A percentile compares a stretch with the other conserved stretches of the same genome.
Evolutionary conservation across 352 stramenopile species (phyloP).

Genomic region (Globisporangium emineosum): DNA sequence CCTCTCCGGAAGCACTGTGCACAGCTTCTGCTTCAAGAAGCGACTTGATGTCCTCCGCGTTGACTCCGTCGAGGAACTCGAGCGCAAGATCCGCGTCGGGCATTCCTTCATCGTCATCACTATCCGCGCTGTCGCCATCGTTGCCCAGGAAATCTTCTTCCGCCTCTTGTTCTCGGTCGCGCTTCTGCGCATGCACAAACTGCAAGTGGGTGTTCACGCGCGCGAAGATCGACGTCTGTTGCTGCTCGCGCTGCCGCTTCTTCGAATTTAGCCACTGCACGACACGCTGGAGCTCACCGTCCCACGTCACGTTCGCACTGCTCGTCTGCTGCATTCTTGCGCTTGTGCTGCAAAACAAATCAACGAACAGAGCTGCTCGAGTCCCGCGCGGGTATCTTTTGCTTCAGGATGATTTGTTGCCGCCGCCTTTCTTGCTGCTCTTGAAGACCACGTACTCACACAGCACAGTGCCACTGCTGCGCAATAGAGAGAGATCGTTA

Average conservation of each 20-base stretch:
- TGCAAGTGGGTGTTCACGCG: conserved; percentile 37
- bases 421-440: neutral
- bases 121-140: conserved; percentile 15
- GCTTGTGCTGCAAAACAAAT: neutral
- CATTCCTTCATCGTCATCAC: conserved; percentile 10
- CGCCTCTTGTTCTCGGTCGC: conserved; percentile 25
- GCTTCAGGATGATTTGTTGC: conserved; percentile 1
- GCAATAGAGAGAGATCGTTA: neutral
- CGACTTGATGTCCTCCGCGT: conserved; percentile 48
- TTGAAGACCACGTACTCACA: neutral
- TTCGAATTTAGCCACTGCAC: conserved; percentile 29
- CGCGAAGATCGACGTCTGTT: conserved; percentile 21
- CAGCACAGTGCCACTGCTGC: neutral
- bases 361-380: neutral
- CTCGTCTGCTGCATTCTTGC: conserved; percentile 1
- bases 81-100: conserved; percentile 27
- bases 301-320: conserved; percentile 24
- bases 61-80: conserved; percentile 53
- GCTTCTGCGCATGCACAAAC: conserved; percentile 36
- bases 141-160: conserved; percentile 18
- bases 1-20: neutral
- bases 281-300: conserved; percentile 41
- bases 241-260: conserved; percentile 15
- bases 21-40: conserved; percentile 41
- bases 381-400: conserved; percentile 1